phyloP scores from a whole-genome alignment of 164 flowering plant genomes.

The Magnolia sinica region DNA sequence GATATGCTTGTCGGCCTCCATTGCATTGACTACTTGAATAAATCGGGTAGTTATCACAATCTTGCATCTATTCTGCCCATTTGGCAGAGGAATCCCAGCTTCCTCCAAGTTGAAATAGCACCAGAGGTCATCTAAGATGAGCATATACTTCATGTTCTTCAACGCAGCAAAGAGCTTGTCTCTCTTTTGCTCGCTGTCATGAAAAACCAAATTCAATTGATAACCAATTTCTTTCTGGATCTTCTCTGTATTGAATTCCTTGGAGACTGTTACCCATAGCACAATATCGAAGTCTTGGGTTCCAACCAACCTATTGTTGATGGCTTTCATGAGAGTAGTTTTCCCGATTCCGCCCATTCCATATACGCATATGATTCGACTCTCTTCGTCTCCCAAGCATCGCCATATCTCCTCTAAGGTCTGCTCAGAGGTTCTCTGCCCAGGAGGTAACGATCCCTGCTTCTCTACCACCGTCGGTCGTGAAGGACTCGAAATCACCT shows the following conservation, averaged over 20 bases:
- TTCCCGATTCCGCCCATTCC: conserved; percentile 7
- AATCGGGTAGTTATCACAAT: background rate
- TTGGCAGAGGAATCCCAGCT: conserved; percentile 1
- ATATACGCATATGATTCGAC: background rate
- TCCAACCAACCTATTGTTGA: background rate
- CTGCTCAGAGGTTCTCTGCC: background rate
- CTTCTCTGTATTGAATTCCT: background rate
- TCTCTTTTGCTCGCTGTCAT: background rate
- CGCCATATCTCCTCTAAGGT: conserved; percentile 5
- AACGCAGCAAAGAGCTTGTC: background rate
- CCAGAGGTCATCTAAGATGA: conserved; percentile 10
- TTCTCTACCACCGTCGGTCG: conserved; percentile 3
- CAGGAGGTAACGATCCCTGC: background rate
- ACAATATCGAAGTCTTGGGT: background rate
- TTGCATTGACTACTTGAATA: background rate
- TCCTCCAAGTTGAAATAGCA: background rate
- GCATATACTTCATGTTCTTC: background rate
- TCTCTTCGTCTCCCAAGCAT: background rate
- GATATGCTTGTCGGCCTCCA: conserved; percentile 2
- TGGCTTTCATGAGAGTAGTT: conserved; percentile 3
- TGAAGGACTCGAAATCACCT: background rate
- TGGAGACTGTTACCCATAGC: conserved; percentile 2
- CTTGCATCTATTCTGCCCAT: background rate
- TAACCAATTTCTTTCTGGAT: conserved; percentile 2
- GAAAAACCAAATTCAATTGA: background rate